Conservation (phyloP, 345 rosid genomes). For the Hevea brasiliensis region DNA sequence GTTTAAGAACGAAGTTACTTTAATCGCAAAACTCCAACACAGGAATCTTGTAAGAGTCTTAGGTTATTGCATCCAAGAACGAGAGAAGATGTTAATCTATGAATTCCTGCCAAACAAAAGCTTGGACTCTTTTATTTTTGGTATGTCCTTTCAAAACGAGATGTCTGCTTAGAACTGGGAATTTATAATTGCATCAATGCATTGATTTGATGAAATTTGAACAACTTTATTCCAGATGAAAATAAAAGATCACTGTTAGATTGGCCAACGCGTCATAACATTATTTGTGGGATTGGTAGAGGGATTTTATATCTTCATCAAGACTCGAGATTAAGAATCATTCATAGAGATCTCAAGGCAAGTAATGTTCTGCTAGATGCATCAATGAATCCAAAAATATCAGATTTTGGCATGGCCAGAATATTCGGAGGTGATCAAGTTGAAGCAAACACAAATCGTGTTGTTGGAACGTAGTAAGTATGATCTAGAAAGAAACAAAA, state of each 20-base stretch:
- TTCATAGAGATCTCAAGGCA: conserved; percentile 33
- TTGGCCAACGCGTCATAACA: conserved; percentile 25
- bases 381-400: conserved; percentile 28
- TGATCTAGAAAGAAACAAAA: too few relatives aligned
- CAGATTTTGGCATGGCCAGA: conserved; percentile 39
- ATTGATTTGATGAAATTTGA: not conserved
- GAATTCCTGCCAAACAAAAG: conserved; percentile 30
- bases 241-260: conserved; percentile 13
- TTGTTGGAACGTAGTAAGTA: conserved; percentile 36
- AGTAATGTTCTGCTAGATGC: conserved; percentile 25
- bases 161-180: too few relatives aligned
- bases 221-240: conserved; percentile 10
- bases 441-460: conserved; percentile 30
- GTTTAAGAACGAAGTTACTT: conserved; percentile 42
- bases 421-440: conserved; percentile 24
- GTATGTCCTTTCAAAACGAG: conserved; percentile 13
- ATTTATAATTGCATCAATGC: conserved; percentile 18
- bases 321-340: conserved; percentile 28
- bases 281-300: conserved; percentile 29
- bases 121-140: conserved; percentile 24
- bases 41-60: conserved; percentile 31
- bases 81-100: conserved; percentile 24
- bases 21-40: conserved; percentile 29
- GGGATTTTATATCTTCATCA: conserved; percentile 29
- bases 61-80: conserved; percentile 15